A percentile compares a stretch with the other conserved stretches of the same genome.
phyloP scores from a whole-genome alignment of 73 alveolate species.

The Tetrahymena elliotti region DNA sequence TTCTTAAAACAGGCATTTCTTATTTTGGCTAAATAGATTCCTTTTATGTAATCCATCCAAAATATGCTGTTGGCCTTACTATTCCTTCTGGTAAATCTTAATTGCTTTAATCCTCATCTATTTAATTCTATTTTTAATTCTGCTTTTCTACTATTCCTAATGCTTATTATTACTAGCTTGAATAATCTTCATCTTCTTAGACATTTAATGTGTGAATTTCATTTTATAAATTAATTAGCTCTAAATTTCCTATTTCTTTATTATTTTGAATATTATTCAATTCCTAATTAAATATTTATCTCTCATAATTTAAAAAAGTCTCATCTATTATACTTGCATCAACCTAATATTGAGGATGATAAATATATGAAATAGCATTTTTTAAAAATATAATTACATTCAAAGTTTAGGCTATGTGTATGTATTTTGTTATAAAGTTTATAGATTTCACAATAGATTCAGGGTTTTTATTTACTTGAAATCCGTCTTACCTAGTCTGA shows the following conservation, averaged over 20 bases:
- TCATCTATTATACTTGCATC: neutral
- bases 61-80: neutral
- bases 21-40: neutral
- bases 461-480: neutral
- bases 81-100: neutral
- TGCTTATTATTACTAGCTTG: neutral
- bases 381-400: neutral
- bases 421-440: neutral
- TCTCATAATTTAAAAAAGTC: neutral
- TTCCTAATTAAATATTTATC: too few relatives aligned
- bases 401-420: neutral
- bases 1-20: neutral
- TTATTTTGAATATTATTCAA: too few relatives aligned
- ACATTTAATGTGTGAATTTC: too few relatives aligned
- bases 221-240: neutral
- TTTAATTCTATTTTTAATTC: neutral
- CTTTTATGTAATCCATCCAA: neutral
- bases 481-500: neutral
- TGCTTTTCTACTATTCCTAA: too few relatives aligned
- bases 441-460: neutral
- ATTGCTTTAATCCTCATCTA: neutral
- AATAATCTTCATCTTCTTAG: neutral
- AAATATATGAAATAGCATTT: neutral
- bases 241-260: neutral
- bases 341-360: neutral